phyloP scores from a whole-genome alignment of 805 yeast species.

The Metschnikowia rubicola region DNA sequence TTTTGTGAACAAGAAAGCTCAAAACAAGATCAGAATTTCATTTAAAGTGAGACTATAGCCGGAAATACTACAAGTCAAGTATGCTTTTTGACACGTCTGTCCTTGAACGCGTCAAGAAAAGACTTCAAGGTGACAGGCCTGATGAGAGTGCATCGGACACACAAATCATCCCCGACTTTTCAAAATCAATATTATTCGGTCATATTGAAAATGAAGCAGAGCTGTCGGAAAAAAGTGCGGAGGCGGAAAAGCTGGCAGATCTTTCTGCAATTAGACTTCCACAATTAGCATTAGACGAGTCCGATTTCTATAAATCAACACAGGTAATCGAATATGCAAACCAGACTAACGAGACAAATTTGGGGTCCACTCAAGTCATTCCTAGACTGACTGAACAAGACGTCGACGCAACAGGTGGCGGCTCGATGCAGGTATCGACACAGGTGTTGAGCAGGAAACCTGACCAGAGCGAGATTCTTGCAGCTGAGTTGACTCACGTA shows the following conservation, averaged over 20 bases:
- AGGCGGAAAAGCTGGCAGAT: neutral
- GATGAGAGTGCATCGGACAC: conserved; percentile 6
- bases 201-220: conserved; percentile 1
- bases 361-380: conserved; percentile 5
- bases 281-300: conserved; percentile 26
- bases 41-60: no score
- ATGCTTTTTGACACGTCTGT: conserved; percentile 10
- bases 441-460: neutral
- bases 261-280: conserved; percentile 23
- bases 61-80: no score
- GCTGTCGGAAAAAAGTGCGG: neutral
- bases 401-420: conserved; percentile 1
- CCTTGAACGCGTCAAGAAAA: conserved; percentile 25
- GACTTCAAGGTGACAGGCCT: conserved; percentile 20
- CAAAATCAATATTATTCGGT: conserved; percentile 14
- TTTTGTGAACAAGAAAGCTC: no score
- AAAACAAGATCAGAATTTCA: no score
- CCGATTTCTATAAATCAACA: conserved; percentile 12
- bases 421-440: neutral
- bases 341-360: neutral
- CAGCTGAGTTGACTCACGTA: conserved; percentile 30
- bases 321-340: conserved; percentile 5
- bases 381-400: neutral
- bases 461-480: conserved; percentile 21
- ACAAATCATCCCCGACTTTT: conserved; percentile 16